These are phyloP conservation scores for Thelonectria olida DNA, from an alignment of 2,329 filamentous ascomycete species.

Conservation along the genomic window DNA sequence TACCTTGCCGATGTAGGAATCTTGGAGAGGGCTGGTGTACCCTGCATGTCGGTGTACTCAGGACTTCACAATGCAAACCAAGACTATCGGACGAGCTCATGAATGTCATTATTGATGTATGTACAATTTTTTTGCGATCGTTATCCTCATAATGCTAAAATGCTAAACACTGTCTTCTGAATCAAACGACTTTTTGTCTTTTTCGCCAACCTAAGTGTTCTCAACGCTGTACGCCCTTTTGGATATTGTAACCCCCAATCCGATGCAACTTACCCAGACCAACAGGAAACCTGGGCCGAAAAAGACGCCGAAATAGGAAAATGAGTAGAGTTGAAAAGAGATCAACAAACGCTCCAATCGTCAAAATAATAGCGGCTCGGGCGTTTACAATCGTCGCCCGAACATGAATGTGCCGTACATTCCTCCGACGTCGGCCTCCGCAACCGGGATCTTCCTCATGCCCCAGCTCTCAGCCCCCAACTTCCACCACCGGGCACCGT, in stretches of 20 bases:
- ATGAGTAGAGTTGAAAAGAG: constrained; percentile 37
- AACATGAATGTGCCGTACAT: constrained; percentile 85
- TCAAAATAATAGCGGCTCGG: constrained; percentile 22
- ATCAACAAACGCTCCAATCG: constrained; percentile 38
- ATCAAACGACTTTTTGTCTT: constrained; percentile 37
- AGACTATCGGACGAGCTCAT: constrained; percentile 11
- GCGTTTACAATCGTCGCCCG: constrained; percentile 61
- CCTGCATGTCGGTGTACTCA: not conserved
- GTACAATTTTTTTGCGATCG: constrained; percentile 31
- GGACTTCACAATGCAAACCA: not conserved
- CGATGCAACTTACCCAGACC: constrained; percentile 31
- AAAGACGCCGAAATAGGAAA: constrained; percentile 21
- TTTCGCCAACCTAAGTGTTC: constrained; percentile 40
- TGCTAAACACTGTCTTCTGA: constrained; percentile 28
- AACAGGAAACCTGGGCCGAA: constrained; percentile 26
- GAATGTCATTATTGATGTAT: constrained; percentile 36
- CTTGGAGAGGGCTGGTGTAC: not conserved
- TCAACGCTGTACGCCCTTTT: constrained; percentile 33
- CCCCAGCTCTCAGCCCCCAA: constrained; percentile 88
- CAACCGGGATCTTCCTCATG: constrained; percentile 91
- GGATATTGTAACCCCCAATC: constrained; percentile 35
- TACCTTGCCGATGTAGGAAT: not conserved
- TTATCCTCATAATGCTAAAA: constrained; percentile 32
- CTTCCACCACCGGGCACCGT: constrained; percentile 76
- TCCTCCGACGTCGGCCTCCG: constrained; percentile 88